phyloP scores from a whole-genome alignment of 257 asterid species.

The Scutellaria barbata region DNA sequence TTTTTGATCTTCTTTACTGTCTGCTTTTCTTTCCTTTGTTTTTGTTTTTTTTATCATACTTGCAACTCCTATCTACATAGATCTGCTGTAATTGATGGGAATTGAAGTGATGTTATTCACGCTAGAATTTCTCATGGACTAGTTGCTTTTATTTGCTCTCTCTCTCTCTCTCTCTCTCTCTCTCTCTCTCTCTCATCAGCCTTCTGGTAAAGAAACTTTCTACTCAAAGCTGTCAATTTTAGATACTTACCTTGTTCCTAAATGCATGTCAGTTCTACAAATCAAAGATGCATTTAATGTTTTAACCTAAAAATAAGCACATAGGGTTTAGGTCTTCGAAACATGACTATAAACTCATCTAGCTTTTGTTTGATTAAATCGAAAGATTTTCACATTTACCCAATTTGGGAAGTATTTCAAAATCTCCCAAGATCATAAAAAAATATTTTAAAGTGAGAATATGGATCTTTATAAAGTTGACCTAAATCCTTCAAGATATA shows the following conservation, averaged over 20 bases:
- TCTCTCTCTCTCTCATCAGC: not conserved
- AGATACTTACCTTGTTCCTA: not conserved
- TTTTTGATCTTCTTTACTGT: slow-evolving; percentile 39
- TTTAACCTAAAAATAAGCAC: slow-evolving; percentile 14
- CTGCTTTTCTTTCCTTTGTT: slow-evolving; percentile 9
- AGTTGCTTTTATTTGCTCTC: too few relatives aligned
- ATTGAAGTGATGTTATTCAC: slow-evolving; percentile 27
- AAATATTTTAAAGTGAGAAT: too few relatives aligned
- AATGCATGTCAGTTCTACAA: not conserved
- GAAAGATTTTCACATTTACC: not conserved
- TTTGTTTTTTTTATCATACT: slow-evolving; percentile 36
- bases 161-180: too few relatives aligned
- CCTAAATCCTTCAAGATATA: too few relatives aligned
- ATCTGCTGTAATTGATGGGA: slow-evolving; percentile 45
- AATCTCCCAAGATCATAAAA: too few relatives aligned
- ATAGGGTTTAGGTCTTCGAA: not conserved
- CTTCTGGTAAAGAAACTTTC: slow-evolving; percentile 5
- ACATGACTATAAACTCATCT: not conserved
- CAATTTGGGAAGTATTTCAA: not conserved
- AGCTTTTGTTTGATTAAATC: not conserved
- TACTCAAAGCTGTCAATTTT: slow-evolving; percentile 47
- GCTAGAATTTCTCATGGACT: slow-evolving; percentile 2
- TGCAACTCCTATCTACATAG: slow-evolving; percentile 23
- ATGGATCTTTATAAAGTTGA: too few relatives aligned
- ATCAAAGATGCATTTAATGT: not conserved